These are phyloP conservation scores for Metschnikowia hibisci DNA, from an alignment of 805 yeast genomes.

Conservation along the genomic window DNA sequence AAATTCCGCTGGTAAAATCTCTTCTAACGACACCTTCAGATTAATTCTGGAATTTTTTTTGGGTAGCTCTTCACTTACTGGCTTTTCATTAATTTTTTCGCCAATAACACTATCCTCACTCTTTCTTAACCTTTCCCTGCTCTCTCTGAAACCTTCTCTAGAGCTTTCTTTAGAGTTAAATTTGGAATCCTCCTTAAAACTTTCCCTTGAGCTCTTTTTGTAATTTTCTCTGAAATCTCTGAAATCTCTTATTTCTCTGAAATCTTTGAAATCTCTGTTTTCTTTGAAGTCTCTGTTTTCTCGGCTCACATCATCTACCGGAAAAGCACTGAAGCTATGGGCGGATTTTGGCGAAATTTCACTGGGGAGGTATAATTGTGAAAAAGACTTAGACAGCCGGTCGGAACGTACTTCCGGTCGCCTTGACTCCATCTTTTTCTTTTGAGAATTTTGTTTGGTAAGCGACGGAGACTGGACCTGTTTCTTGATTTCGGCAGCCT, in stretches of 20 bases:
- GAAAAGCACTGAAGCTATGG: constrained; percentile 6
- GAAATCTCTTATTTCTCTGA: not conserved
- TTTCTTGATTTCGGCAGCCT: constrained; percentile 35
- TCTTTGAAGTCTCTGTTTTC: not conserved
- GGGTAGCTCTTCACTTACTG: too few relatives aligned
- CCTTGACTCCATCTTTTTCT: not conserved
- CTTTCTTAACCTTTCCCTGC: too few relatives aligned
- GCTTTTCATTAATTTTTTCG: too few relatives aligned
- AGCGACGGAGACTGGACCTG: constrained; percentile 18
- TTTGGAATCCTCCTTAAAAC: too few relatives aligned
- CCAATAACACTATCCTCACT: too few relatives aligned
- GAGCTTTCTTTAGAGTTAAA: too few relatives aligned
- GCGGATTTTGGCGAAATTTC: constrained; percentile 13
- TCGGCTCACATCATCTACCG: constrained; percentile 4
- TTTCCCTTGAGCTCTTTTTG: not conserved
- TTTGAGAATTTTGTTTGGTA: constrained; percentile 1
- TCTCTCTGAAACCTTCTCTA: too few relatives aligned
- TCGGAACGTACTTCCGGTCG: not conserved
- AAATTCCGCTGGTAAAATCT: not conserved
- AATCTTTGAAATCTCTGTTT: too few relatives aligned
- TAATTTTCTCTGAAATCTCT: too few relatives aligned
- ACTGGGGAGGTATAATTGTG: not conserved
- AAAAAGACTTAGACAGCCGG: constrained; percentile 1
- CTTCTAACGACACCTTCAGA: not conserved
- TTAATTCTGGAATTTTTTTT: too few relatives aligned